These are phyloP conservation scores for Mrakia frigida DNA, from an alignment of 768 basidiomycete species.

Conservation along the genomic window DNA sequence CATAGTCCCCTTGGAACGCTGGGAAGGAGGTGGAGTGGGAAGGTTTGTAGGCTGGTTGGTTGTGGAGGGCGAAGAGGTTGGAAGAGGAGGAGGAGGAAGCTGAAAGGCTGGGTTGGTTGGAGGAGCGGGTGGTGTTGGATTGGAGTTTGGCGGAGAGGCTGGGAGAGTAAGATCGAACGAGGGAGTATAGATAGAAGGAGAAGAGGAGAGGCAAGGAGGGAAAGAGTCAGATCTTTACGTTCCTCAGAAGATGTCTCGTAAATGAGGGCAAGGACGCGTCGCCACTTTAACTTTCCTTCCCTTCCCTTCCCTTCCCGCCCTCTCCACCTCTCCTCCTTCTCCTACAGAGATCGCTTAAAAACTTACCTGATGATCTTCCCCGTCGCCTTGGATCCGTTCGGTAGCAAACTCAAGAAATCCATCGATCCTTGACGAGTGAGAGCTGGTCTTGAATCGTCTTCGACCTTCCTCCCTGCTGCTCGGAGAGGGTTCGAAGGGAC, in stretches of 20 bases:
- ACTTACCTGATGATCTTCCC: constrained; percentile 7
- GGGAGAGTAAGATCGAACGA: not conserved
- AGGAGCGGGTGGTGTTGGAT: not conserved
- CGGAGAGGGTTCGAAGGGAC: not conserved
- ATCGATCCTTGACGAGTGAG: not conserved
- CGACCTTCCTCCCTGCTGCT: not conserved
- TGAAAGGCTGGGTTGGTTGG: not conserved
- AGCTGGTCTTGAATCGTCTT: not conserved
- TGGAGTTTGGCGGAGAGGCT: constrained; percentile 2
- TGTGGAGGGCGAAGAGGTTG: constrained; percentile 16
- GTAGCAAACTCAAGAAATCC: not conserved
- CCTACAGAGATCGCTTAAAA: not conserved
- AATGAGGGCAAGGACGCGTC: not conserved
- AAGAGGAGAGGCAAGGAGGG: not conserved
- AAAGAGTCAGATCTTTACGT: not conserved
- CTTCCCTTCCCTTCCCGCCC: not conserved
- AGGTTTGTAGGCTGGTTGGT: constrained; percentile 10
- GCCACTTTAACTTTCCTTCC: not conserved
- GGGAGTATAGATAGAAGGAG: not conserved
- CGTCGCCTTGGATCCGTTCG: not conserved
- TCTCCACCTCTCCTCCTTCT: not conserved
- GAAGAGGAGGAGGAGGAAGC: constrained; percentile 9
- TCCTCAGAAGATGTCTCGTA: not conserved
- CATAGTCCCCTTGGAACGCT: not conserved
- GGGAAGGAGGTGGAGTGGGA: constrained; percentile 9